Percentiles rank a stretch among this genome's conserved stretches.
Evolutionary conservation across 2,329 filamentous ascomycete genomes (phyloP).

Genomic region (Plectosphaerella cucumerina): DNA sequence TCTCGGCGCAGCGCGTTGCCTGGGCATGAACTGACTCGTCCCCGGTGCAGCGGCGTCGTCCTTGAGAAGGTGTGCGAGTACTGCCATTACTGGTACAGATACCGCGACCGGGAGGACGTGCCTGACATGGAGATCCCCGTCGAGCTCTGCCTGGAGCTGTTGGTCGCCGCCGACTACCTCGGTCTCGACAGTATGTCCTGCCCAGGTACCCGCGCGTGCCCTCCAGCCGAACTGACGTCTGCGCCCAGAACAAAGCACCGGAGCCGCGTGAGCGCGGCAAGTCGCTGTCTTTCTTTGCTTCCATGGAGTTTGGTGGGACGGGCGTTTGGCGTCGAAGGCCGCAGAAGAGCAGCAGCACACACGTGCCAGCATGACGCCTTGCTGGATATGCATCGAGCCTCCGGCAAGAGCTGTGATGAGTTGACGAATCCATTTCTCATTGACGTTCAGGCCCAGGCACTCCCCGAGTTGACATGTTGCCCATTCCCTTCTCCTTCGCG

Average conservation of each 20-base stretch:
- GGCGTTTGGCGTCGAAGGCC: not conserved
- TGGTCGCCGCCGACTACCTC: slow-evolving; percentile 75
- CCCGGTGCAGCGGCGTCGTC: slow-evolving; percentile 56
- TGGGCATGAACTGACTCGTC: slow-evolving; percentile 5
- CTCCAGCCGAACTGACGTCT: slow-evolving; percentile 2
- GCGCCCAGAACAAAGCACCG: slow-evolving; percentile 11
- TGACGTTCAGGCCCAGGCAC: not conserved
- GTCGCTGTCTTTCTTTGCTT: not conserved
- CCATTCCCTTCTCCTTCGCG: not conserved
- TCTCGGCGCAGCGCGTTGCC: slow-evolving; percentile 1
- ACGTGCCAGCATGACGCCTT: too few relatives aligned
- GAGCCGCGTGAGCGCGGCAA: slow-evolving; percentile 2
- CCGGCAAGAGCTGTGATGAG: not conserved
- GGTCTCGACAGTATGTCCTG: slow-evolving; percentile 56
- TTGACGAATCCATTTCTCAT: slow-evolving; percentile 9
- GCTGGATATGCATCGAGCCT: too few relatives aligned
- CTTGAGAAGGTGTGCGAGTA: slow-evolving; percentile 81
- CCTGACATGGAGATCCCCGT: slow-evolving; percentile 78
- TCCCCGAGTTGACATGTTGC: not conserved
- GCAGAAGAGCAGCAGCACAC: too few relatives aligned
- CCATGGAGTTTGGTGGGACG: not conserved
- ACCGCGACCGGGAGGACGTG: slow-evolving; percentile 66
- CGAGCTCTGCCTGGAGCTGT: slow-evolving; percentile 71
- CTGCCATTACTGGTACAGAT: slow-evolving; percentile 76
- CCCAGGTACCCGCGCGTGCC: slow-evolving; percentile 1